Evolutionary conservation across 139 green algal species (phyloP), one percentile per base, ranked within the genome.

Genomic region (Asterochloris erici): DNA sequence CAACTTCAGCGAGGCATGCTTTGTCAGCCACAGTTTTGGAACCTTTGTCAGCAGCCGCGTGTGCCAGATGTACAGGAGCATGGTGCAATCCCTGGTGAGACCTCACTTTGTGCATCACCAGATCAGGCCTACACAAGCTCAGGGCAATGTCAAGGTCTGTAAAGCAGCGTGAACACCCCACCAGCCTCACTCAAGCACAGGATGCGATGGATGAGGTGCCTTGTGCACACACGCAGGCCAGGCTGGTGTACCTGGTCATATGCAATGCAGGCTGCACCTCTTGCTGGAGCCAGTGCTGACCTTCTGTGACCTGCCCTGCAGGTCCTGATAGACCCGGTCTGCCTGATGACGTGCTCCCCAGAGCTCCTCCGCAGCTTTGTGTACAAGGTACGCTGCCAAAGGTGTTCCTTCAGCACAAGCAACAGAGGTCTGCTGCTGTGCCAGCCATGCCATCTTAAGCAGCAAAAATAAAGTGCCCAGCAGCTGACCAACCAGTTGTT

Each of bases 341-440:
- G 83, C 74, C 76, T 90, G 70, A 69, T 92, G 79, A 91, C 85
- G 0, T 92, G 87, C 87, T 87, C 86, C 47, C 89, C 89, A 0
- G 81, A 91, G 75, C 88, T 92, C 61, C 87, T 92, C 14, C 73
- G 81, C 81, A 90, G 85, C 83, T 92, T 92, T 16, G 84, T 92
- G 23, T 92, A 92, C 82, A 77, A 74, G 19, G 54, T 54, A 54
- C 38, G 38, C 2, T 54, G 38, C 6, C 38, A 54, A 54, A 54
- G 38, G 6, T 54, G 38, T 6, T 54, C 6, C 6, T 54, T 2
- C 38, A 54, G 38, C 38, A 54, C 38, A 54, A n/a, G n/a, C n/a
- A n/a, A 54, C 6, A 54, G 38, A 54, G 38, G 6, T 54, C 38
- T 54, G 38, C 38, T 6, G 38, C 38, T 54, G 38, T 54, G 38